These are phyloP conservation scores for Fusarium tjaetaba DNA, from an alignment of 2,329 filamentous ascomycete species.

Conservation along the genomic window DNA sequence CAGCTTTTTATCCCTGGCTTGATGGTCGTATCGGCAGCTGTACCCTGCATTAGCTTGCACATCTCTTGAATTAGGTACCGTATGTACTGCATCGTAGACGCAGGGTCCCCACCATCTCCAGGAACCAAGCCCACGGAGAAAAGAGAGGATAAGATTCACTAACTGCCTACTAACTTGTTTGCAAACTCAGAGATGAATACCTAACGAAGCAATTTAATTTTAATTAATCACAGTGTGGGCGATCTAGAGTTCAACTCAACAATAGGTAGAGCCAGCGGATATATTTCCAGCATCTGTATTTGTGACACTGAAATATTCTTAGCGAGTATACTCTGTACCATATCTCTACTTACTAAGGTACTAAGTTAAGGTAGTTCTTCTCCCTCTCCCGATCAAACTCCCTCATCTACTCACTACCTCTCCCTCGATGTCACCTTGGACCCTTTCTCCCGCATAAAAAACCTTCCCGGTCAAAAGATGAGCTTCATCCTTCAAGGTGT, in stretches of 20 bases:
- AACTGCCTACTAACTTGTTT: background rate
- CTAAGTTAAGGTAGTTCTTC: background rate
- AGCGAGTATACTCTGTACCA: background rate
- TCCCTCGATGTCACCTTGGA: constrained; percentile 8
- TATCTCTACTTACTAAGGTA: background rate
- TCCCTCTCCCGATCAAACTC: background rate
- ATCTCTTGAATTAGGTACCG: background rate
- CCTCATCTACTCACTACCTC: background rate
- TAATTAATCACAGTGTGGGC: background rate
- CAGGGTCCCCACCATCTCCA: constrained; percentile 22
- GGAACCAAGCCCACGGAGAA: background rate
- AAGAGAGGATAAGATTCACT: background rate
- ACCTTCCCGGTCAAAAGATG: background rate
- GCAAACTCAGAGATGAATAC: background rate
- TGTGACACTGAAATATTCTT: too few relatives aligned
- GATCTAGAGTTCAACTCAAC: background rate
- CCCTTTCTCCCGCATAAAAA: background rate
- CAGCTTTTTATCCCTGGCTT: constrained; percentile 8
- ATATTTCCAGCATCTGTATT: background rate
- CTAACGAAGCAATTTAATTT: background rate
- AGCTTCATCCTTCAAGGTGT: background rate
- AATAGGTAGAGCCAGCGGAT: background rate
- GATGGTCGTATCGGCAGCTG: background rate
- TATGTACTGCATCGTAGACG: background rate
- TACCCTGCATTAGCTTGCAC: constrained; percentile 15